Evolutionary conservation across 2,329 filamentous ascomycete genomes (phyloP).

Genomic region (Colletotrichum noveboracense): DNA sequence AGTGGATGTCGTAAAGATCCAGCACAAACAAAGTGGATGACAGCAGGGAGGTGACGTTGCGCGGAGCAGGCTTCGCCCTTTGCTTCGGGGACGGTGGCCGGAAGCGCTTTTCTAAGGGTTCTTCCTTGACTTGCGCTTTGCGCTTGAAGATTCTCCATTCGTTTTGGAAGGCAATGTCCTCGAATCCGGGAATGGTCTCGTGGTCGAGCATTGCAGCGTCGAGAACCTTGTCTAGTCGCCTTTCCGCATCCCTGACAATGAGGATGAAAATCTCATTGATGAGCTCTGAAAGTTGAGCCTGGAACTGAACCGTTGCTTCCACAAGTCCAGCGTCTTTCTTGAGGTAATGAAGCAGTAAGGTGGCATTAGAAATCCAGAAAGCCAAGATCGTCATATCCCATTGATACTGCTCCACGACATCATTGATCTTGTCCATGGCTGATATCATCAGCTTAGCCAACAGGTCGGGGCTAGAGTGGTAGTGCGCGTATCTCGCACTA

Average conservation of each 20-base stretch:
- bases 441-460: slow-evolving; percentile 80
- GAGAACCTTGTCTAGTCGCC: slow-evolving; percentile 93
- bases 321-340: slow-evolving; percentile 65
- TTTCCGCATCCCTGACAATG: slow-evolving; percentile 94
- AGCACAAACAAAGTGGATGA: slow-evolving; percentile 97
- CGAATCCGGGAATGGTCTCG: slow-evolving; percentile 96
- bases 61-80: slow-evolving; percentile 87
- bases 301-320: slow-evolving; percentile 65
- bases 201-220: slow-evolving; percentile 95
- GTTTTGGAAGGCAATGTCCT: slow-evolving; percentile 95
- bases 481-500: slow-evolving; percentile 94
- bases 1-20: slow-evolving; percentile 98
- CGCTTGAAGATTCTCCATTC: slow-evolving; percentile 98
- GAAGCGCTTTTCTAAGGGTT: slow-evolving; percentile 88
- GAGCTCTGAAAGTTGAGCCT: slow-evolving; percentile 89
- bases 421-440: slow-evolving; percentile 95
- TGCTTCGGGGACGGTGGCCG: slow-evolving; percentile 93
- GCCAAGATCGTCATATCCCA: slow-evolving; percentile 99
- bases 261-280: slow-evolving; percentile 99
- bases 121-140: slow-evolving; percentile 87
- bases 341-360: slow-evolving; percentile 91
- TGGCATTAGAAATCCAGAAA: slow-evolving; percentile 98
- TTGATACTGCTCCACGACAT: slow-evolving; percentile 92
- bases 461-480: slow-evolving; percentile 88
- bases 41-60: slow-evolving; percentile 93